Conservation (phyloP, 768 basidiomycete genomes). For the Clitopilus passeckerianus region DNA sequence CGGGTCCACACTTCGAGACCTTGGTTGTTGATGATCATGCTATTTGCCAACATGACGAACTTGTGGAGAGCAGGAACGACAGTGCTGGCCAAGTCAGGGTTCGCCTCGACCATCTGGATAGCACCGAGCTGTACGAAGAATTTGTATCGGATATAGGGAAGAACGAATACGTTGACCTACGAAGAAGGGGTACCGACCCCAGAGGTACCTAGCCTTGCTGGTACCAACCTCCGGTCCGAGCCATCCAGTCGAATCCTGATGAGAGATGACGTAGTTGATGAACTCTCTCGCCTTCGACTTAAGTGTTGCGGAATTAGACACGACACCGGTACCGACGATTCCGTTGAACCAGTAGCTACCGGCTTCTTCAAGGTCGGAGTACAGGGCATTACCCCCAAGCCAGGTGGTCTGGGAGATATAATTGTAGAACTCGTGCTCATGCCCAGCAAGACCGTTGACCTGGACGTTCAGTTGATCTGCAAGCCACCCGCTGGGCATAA, state of each 20-base stretch:
- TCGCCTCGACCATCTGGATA: conserved; percentile 44
- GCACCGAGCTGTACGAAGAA: conserved; percentile 29
- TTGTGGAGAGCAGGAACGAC: conserved; percentile 43
- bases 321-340: conserved; percentile 3
- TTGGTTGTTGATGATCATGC: conserved; percentile 43
- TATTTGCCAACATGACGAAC: conserved; percentile 44
- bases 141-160: not conserved
- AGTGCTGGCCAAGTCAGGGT: conserved; percentile 30
- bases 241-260: conserved; percentile 48
- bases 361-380: conserved; percentile 36
- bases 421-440: conserved; percentile 35
- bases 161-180: conserved; percentile 11
- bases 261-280: conserved; percentile 40
- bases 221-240: conserved; percentile 46
- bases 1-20: conserved; percentile 45
- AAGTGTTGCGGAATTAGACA: not conserved
- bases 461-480: conserved; percentile 32
- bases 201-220: conserved; percentile 43
- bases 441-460: conserved; percentile 32
- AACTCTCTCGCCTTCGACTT: conserved; percentile 10
- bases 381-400: conserved; percentile 29
- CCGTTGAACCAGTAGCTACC: conserved; percentile 45
- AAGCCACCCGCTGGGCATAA: conserved; percentile 32
- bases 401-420: conserved; percentile 33
- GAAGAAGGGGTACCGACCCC: conserved; percentile 28